phyloP scores from a whole-genome alignment of 345 rosid genomes.

The Mercurialis annua region DNA sequence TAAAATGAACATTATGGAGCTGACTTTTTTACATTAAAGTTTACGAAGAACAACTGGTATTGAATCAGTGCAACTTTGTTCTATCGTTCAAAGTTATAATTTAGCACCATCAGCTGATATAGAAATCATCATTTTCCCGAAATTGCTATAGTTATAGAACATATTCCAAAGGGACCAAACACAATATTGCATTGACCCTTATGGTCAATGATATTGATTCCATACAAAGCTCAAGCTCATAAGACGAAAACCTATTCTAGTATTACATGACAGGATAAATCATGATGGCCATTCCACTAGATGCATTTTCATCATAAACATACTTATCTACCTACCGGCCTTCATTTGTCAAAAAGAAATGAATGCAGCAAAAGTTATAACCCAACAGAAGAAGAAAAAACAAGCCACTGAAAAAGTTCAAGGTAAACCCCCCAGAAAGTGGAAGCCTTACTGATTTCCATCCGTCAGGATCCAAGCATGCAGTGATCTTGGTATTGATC shows the following conservation, averaged over 20 bases:
- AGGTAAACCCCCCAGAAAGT: neutral
- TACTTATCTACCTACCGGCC: neutral
- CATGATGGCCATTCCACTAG: neutral
- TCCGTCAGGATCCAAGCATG: conserved; percentile 95
- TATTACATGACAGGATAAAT: too few relatives aligned
- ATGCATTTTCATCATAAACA: neutral
- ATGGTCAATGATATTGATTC: neutral
- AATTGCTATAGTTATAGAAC: neutral
- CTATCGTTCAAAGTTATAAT: neutral
- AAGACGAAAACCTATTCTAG: neutral
- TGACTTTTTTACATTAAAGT: neutral
- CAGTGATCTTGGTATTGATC: conserved; percentile 85
- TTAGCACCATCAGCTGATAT: neutral
- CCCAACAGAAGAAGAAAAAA: conserved; percentile 1
- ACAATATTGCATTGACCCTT: neutral
- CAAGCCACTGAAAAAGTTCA: conserved; percentile 4
- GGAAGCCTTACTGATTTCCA: conserved; percentile 73
- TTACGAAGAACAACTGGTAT: neutral
- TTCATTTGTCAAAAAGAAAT: neutral
- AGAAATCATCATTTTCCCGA: neutral
- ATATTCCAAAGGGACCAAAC: neutral
- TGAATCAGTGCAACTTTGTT: neutral
- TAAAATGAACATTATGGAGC: neutral
- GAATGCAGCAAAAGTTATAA: neutral
- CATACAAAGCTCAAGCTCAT: neutral